Evolutionary conservation across 371 early-diverging fungal genomes (phyloP), one percentile per base, ranked within the genome.

Genomic region (Dentiscutata heterogama): DNA sequence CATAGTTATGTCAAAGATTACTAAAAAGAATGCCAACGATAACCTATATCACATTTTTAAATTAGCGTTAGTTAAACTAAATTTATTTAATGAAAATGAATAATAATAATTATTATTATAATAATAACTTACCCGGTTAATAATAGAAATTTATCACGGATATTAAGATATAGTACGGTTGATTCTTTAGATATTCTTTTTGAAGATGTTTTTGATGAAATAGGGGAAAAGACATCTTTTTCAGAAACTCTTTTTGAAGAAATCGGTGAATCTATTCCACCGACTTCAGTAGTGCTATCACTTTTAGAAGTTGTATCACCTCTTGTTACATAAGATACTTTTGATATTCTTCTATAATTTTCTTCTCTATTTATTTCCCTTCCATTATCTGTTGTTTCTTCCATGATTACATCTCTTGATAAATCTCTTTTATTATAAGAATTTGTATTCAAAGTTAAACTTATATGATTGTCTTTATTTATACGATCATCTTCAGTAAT

Each of bases 1-100:
- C 80, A 96, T 94, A 29, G 95, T 95, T 76, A 89, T 88, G 82
- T 94, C 94, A 50, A 94, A 85, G 60, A 89, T 90, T 1, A 91
- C 91, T 29, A 93, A 87, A 84, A 94, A 93, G 22, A 92, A 84
- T 31, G 86, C 86, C 27, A 91, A 64, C 1, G 83, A 82, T 6
- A 88, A 65, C 0, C 90, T 86, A 76, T 39, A 27, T 2, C 6
- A 80, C 25, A 16, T 22, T 51, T 46, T n/a, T 10, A 25, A 67
- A 1, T 22, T 27, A n/a, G n/a, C n/a, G n/a, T n/a, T n/a, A 31
- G 7, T 27, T 67, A 14, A 67, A 18, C n/a, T 67, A 67, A 42
- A 35, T 71, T 50, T 14, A 20, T 39, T 42, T 29, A n/a, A 35
- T 22, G 16, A 71, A 35, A 42, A 71, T 71, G 42, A 20, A 39